Evolutionary conservation across 192 early-diverging fungal genomes (phyloP).

Genomic region (Coemansia biformis): DNA sequence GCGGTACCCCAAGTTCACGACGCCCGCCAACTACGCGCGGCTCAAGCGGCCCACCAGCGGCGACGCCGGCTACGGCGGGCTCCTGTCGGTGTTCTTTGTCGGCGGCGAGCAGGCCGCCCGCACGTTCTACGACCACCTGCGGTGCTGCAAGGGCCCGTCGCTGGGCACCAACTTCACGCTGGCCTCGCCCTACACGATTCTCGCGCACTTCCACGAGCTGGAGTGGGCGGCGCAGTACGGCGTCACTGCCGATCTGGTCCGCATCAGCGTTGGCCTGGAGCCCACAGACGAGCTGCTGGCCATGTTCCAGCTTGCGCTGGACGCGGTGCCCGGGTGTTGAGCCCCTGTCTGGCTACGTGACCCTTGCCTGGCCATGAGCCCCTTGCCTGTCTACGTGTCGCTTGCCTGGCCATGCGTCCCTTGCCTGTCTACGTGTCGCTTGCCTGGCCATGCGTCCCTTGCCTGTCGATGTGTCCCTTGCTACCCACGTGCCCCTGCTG

Average conservation of each 20-base stretch:
- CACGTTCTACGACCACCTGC: slow-evolving; percentile 75
- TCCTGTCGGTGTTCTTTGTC: slow-evolving; percentile 76
- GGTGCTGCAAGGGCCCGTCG: slow-evolving; percentile 87
- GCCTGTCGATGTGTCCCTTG: neutral
- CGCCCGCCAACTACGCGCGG: slow-evolving; percentile 61
- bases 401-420: neutral
- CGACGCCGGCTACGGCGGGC: slow-evolving; percentile 76
- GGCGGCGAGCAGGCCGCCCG: slow-evolving; percentile 49
- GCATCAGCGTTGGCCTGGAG: slow-evolving; percentile 90
- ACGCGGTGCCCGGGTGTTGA: slow-evolving; percentile 32
- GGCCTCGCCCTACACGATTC: slow-evolving; percentile 86
- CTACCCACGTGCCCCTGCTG: too few relatives aligned
- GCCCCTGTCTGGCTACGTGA: neutral
- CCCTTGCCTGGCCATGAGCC: neutral
- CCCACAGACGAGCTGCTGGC: slow-evolving; percentile 60
- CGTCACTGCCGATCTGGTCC: slow-evolving; percentile 67
- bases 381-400: neutral
- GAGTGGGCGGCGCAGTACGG: slow-evolving; percentile 87
- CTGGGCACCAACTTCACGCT: slow-evolving; percentile 97
- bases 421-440: neutral
- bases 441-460: neutral
- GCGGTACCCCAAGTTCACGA: slow-evolving; percentile 82
- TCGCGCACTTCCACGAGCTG: slow-evolving; percentile 92
- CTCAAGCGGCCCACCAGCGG: slow-evolving; percentile 44
- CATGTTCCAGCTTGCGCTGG: slow-evolving; percentile 69